These are phyloP conservation scores for Crucibulum laeve DNA, from an alignment of 768 basidiomycete species.

Conservation along the genomic window DNA sequence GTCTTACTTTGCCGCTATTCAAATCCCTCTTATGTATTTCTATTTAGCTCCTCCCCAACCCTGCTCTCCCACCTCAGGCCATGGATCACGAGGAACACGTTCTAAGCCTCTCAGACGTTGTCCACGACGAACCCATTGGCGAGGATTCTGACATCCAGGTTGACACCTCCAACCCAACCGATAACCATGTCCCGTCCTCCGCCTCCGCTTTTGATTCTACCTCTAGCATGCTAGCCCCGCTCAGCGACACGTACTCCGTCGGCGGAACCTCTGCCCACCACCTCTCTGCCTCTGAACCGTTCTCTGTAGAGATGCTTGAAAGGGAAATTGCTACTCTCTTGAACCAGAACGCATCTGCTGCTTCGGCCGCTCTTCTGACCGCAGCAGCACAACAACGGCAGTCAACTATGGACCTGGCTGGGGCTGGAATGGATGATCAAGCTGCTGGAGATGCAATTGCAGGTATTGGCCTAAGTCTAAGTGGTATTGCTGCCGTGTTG, in stretches of 20 bases:
- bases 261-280: slow-evolving; percentile 30
- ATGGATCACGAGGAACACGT: slow-evolving; percentile 61
- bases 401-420: slow-evolving; percentile 32
- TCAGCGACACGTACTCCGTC: slow-evolving; percentile 32
- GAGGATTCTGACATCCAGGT: slow-evolving; percentile 41
- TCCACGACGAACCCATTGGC: slow-evolving; percentile 72
- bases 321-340: slow-evolving; percentile 73
- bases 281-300: slow-evolving; percentile 38
- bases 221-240: slow-evolving; percentile 30
- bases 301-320: slow-evolving; percentile 71
- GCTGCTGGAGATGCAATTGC: slow-evolving; percentile 26
- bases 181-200: slow-evolving; percentile 14
- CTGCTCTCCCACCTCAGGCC: slow-evolving; percentile 6
- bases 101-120: slow-evolving; percentile 78
- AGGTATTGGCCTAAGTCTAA: slow-evolving; percentile 53
- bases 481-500: slow-evolving; percentile 71
- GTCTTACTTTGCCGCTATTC: too few species aligned
- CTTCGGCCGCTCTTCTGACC: slow-evolving; percentile 57
- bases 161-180: slow-evolving; percentile 22
- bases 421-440: slow-evolving; percentile 22
- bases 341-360: slow-evolving; percentile 70
- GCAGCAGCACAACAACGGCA: slow-evolving; percentile 71
- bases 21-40: too few species aligned
- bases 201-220: slow-evolving; percentile 27
- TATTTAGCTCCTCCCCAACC: slow-evolving; percentile 4